These are phyloP conservation scores for Amphibolis antarctica DNA, from an alignment of 106 monocot genomes.

Conservation along the genomic window DNA sequence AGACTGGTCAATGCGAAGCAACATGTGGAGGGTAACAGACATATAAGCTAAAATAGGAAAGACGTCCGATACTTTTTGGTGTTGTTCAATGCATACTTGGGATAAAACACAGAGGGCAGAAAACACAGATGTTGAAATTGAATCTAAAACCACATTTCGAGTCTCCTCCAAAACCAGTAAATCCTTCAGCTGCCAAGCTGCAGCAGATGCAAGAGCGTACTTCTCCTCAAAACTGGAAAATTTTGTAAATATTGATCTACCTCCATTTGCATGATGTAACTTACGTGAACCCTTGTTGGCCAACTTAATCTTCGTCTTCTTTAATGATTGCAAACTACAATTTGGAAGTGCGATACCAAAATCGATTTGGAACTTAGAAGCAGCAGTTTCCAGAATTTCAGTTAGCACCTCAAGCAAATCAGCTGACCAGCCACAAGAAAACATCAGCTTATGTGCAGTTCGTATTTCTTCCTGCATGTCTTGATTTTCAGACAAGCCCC, in stretches of 20 bases:
- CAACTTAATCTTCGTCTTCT: constrained; percentile 41
- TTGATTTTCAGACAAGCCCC: constrained; percentile 34
- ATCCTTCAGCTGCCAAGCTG: constrained; percentile 80
- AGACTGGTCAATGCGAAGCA: constrained; percentile 14
- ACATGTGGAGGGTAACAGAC: constrained; percentile 28
- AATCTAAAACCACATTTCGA: constrained; percentile 31
- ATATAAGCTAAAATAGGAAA: constrained; percentile 48
- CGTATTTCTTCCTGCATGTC: constrained; percentile 39
- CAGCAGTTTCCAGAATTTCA: constrained; percentile 29
- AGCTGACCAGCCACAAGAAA: constrained; percentile 45
- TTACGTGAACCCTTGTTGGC: constrained; percentile 22
- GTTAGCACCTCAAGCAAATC: constrained; percentile 48
- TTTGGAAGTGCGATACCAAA: constrained; percentile 11
- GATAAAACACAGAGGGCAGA: constrained; percentile 48
- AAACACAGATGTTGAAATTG: constrained; percentile 26
- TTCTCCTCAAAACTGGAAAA: constrained; percentile 26
- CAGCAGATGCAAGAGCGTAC: constrained; percentile 36
- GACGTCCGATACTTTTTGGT: constrained; percentile 33
- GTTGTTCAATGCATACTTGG: constrained; percentile 39
- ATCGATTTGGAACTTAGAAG: constrained; percentile 25
- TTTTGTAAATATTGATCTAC: constrained; percentile 7
- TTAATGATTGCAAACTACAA: constrained; percentile 9
- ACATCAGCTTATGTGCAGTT: constrained; percentile 50
- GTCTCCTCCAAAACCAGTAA: constrained; percentile 32
- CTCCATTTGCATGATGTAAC: constrained; percentile 2